Evolutionary conservation across 768 basidiomycete genomes (phyloP).

Genomic region (Russula abietina): DNA sequence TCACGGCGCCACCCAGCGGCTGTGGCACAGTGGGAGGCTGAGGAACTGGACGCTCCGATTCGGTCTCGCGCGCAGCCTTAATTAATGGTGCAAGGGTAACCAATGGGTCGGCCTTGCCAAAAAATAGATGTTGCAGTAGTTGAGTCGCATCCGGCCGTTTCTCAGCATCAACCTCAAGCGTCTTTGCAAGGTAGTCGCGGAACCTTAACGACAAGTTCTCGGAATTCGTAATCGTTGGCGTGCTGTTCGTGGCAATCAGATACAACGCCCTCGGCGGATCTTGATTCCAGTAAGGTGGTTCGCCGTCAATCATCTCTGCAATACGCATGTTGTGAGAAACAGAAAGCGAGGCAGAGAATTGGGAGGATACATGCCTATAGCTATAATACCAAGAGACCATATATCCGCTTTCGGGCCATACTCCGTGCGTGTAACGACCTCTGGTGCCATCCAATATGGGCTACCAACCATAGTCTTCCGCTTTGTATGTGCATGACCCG

Average conservation of each 20-base stretch:
- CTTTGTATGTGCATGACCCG: constrained; percentile 75
- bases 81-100: constrained; percentile 85
- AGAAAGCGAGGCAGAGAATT: constrained; percentile 18
- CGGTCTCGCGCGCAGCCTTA: constrained; percentile 58
- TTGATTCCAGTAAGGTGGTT: constrained; percentile 93
- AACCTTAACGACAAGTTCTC: constrained; percentile 69
- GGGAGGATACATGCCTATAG: constrained; percentile 67
- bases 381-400: constrained; percentile 72
- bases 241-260: constrained; percentile 96
- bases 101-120: constrained; percentile 80
- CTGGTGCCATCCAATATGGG: constrained; percentile 99
- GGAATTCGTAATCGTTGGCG: constrained; percentile 92
- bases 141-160: constrained; percentile 83
- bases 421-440: constrained; percentile 95
- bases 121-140: constrained; percentile 83
- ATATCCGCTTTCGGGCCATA: constrained; percentile 98
- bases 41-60: constrained; percentile 32
- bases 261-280: constrained; percentile 95
- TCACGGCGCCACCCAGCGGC: constrained; percentile 55
- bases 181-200: constrained; percentile 81
- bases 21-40: constrained; percentile 30
- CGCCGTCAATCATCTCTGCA: constrained; percentile 96
- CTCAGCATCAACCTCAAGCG: constrained; percentile 91
- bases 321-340: background rate
- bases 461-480: constrained; percentile 98